These are phyloP conservation scores for Trebouxia sp. DNA, from an alignment of 139 green algal genomes.

Conservation along the genomic window DNA sequence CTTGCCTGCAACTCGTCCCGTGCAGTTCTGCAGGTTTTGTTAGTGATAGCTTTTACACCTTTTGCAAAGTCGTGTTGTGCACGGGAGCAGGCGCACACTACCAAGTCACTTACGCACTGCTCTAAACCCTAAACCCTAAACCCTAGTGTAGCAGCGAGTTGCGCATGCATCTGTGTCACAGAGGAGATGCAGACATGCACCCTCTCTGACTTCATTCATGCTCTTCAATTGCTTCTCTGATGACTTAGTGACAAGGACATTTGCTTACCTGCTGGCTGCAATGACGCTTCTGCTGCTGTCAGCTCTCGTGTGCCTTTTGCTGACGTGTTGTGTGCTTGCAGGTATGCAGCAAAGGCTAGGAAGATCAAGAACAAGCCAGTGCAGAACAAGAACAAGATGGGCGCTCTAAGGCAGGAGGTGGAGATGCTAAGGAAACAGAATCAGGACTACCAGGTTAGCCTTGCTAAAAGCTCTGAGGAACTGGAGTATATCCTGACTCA, in stretches of 20 bases:
- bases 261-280: not conserved
- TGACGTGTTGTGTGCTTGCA: not conserved
- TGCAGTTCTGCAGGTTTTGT: no score
- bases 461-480: no score
- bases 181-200: not conserved
- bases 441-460: conserved; percentile 38
- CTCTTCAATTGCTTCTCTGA: not conserved
- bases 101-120: no score
- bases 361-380: conserved; percentile 96
- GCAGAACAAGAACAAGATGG: conserved; percentile 88
- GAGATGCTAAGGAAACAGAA: conserved; percentile 64
- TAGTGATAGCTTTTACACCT: no score
- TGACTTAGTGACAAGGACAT: not conserved
- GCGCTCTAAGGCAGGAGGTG: conserved; percentile 72
- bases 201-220: not conserved
- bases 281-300: not conserved
- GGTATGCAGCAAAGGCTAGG: conserved; percentile 84
- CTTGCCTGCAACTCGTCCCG: not conserved
- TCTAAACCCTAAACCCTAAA: no score
- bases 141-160: no score
- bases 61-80: no score
- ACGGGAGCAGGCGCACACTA: no score
- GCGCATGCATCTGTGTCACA: not conserved
- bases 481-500: no score
- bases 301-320: not conserved